Conservation (phyloP, 75 land plant species). For the Isoetes taiwanensis region DNA sequence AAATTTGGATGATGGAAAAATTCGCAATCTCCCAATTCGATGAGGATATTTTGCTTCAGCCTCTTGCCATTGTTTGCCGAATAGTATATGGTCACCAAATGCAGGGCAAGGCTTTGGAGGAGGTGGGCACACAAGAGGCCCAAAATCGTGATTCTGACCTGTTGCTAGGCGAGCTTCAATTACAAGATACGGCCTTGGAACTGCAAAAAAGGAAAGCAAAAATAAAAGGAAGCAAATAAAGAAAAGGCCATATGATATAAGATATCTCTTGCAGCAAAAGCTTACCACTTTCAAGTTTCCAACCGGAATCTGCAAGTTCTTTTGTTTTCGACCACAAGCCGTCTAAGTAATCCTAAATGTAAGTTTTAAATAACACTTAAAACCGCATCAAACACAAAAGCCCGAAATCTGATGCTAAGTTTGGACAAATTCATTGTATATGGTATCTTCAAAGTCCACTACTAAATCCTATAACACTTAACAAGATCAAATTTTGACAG, state of each 20-base stretch:
- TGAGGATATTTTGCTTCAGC: constrained; percentile 68
- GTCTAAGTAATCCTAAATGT: constrained; percentile 58
- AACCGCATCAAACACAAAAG: no score
- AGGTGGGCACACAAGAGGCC: constrained; percentile 50
- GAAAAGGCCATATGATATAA: not conserved
- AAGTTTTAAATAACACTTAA: no score
- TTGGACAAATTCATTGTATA: no score
- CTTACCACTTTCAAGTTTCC: constrained; percentile 86
- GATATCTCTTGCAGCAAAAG: not conserved
- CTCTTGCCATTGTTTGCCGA: constrained; percentile 57
- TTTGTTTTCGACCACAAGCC: constrained; percentile 67
- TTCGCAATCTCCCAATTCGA: constrained; percentile 48
- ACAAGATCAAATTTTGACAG: no score
- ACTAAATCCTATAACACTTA: no score
- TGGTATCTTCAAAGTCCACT: no score
- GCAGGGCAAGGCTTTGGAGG: constrained; percentile 36
- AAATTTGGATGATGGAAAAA: constrained; percentile 58
- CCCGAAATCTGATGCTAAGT: no score
- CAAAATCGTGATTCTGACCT: constrained; percentile 53
- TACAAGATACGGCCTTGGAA: constrained; percentile 67
- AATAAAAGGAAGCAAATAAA: not conserved
- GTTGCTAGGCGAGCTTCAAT: constrained; percentile 76
- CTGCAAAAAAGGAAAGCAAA: not conserved
- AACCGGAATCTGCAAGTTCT: constrained; percentile 42
- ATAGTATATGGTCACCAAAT: no score